A percentile compares a stretch with the other conserved stretches of the same genome.
Conservation (phyloP, 179 eudicot species). For the Pouteria campechiana region DNA sequence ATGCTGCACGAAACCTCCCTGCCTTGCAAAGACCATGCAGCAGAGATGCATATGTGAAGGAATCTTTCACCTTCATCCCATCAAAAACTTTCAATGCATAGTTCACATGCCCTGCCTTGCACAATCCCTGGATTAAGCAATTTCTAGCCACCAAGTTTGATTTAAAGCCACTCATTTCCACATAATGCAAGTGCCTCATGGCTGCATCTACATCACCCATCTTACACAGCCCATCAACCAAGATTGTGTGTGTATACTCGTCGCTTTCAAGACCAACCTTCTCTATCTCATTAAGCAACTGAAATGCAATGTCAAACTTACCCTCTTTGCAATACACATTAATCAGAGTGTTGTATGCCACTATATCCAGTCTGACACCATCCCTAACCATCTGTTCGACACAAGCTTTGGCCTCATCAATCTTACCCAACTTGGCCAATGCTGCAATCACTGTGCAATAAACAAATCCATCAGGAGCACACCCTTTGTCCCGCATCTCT, state of each 20-base stretch:
- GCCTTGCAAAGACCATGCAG: slow-evolving; percentile 67
- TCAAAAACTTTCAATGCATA: slow-evolving; percentile 49
- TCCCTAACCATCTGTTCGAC: slow-evolving; percentile 41
- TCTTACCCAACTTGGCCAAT: slow-evolving; percentile 41
- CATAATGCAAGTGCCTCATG: slow-evolving; percentile 25
- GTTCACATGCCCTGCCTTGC: slow-evolving; percentile 42
- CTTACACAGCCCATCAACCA: slow-evolving; percentile 60
- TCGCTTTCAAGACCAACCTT: slow-evolving; percentile 43
- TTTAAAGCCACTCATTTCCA: slow-evolving; percentile 28
- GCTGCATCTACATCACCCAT: slow-evolving; percentile 52
- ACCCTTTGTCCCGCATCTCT: slow-evolving; percentile 68
- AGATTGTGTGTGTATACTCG: slow-evolving; percentile 55
- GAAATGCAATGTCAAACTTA: slow-evolving; percentile 36
- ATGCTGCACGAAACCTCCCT: slow-evolving; percentile 46
- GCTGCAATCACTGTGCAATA: slow-evolving; percentile 71
- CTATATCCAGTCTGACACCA: slow-evolving; percentile 54
- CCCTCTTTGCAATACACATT: slow-evolving; percentile 59
- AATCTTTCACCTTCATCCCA: slow-evolving; percentile 51
- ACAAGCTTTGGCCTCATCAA: slow-evolving; percentile 35
- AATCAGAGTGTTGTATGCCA: slow-evolving; percentile 52
- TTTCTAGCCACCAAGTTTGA: slow-evolving; percentile 54
- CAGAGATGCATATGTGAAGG: slow-evolving; percentile 65
- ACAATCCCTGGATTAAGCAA: slow-evolving; percentile 44
- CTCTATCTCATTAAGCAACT: slow-evolving; percentile 44
- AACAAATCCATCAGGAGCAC: slow-evolving; percentile 61